phyloP scores from a whole-genome alignment of 305 asterid genomes.

The Fraxinus floribunda region DNA sequence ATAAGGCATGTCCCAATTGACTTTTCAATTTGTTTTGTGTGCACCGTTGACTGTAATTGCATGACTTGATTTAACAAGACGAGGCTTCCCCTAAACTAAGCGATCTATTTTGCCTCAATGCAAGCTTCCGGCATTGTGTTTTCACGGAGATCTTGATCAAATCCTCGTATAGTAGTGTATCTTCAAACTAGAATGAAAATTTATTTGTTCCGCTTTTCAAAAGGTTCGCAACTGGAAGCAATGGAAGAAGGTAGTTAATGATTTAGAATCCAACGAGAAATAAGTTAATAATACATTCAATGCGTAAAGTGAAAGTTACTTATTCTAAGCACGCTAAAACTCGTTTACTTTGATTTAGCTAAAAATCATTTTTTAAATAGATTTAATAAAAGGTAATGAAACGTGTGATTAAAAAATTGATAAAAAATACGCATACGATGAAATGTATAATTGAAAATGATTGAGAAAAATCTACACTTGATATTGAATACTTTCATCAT shows the following conservation, averaged over 20 bases:
- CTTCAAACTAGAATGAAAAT: neutral
- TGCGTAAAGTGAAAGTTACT: neutral
- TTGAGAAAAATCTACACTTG: no score
- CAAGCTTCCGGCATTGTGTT: neutral
- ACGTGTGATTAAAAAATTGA: no score
- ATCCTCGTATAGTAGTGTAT: neutral
- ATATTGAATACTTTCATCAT: no score
- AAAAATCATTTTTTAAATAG: neutral
- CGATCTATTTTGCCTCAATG: neutral
- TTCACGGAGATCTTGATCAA: neutral
- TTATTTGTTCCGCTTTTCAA: neutral
- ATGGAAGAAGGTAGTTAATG: no score
- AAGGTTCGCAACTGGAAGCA: neutral
- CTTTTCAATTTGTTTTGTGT: neutral
- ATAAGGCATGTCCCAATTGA: no score
- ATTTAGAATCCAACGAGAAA: neutral
- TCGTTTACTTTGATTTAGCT: neutral
- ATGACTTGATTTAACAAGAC: neutral
- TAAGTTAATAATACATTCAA: neutral
- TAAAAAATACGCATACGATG: neutral
- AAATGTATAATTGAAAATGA: neutral
- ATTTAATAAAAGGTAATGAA: no score
- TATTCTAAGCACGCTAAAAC: no score
- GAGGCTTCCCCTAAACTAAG: neutral
- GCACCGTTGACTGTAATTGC: neutral